Conservation (phyloP, 805 yeast species). For the Candida gorgasii region DNA sequence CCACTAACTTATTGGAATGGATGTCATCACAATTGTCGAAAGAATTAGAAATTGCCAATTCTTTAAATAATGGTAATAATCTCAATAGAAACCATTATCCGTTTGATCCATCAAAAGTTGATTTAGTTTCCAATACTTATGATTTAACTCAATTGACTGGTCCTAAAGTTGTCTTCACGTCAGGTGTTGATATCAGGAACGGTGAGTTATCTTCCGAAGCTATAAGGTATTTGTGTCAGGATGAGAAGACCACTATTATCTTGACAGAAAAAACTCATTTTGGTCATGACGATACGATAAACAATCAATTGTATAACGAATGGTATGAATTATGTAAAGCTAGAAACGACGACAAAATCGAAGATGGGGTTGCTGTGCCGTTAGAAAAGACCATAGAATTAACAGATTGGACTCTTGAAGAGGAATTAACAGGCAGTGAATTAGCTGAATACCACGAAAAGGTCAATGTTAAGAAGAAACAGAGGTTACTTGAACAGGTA, state of each 20-base stretch:
- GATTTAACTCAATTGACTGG: constrained; percentile 59
- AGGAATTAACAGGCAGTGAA: constrained; percentile 51
- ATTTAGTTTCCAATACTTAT: constrained; percentile 52
- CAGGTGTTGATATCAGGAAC: constrained; percentile 62
- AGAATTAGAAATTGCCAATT: constrained; percentile 64
- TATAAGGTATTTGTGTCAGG: constrained; percentile 56
- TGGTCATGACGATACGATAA: constrained; percentile 43
- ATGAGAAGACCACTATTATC: constrained; percentile 67
- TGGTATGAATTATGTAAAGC: constrained; percentile 51
- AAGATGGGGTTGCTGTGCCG: constrained; percentile 65
- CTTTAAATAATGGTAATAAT: constrained; percentile 17
- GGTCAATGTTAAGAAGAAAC: constrained; percentile 48
- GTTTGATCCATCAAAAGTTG: constrained; percentile 68
- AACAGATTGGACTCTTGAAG: constrained; percentile 47
- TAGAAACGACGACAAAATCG: constrained; percentile 35
- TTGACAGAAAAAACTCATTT: constrained; percentile 66
- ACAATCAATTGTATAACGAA: constrained; percentile 48
- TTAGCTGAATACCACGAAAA: constrained; percentile 47
- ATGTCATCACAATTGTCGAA: constrained; percentile 85
- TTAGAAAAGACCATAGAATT: constrained; percentile 45
- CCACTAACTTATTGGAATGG: constrained; percentile 93
- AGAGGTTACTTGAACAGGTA: constrained; percentile 40
- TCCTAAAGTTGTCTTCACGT: constrained; percentile 78
- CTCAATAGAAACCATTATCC: constrained; percentile 63
- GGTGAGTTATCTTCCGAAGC: constrained; percentile 63